Evolutionary conservation across 495 filamentous ascomycete genomes (phyloP).

Genomic region (Neurospora tetraspora): DNA sequence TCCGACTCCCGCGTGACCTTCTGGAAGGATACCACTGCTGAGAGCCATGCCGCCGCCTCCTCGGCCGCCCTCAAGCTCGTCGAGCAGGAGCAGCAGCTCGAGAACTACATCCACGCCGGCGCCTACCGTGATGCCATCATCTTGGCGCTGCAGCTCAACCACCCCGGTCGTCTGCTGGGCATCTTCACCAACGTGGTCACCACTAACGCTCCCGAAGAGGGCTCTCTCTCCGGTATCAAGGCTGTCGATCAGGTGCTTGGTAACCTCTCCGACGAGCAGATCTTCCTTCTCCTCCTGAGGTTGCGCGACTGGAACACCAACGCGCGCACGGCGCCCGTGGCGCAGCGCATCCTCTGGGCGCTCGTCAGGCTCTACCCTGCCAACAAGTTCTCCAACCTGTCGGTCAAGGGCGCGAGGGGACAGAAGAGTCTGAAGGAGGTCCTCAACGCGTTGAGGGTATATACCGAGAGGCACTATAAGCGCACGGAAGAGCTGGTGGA

Average conservation of each 20-base stretch:
- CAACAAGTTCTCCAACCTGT: conserved; percentile 48
- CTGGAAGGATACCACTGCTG: conserved; percentile 86
- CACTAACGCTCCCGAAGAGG: conserved; percentile 46
- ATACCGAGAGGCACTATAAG: conserved; percentile 86
- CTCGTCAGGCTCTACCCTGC: conserved; percentile 71
- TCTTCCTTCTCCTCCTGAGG: conserved; percentile 67
- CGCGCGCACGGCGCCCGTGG: conserved; percentile 70
- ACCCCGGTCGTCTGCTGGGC: conserved; percentile 72
- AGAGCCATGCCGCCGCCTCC: conserved; percentile 59
- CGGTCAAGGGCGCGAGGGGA: conserved; percentile 52
- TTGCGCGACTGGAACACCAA: conserved; percentile 96
- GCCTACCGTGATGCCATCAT: conserved; percentile 88
- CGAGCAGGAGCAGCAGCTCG: conserved; percentile 84
- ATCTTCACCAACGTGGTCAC: conserved; percentile 76
- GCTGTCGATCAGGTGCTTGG: conserved; percentile 80
- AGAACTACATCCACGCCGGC: conserved; percentile 79
- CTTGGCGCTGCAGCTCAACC: conserved; percentile 83
- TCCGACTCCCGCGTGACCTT: conserved; percentile 86
- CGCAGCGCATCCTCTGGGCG: conserved; percentile 75
- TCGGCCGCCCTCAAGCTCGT: conserved; percentile 65
- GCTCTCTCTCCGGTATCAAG: conserved; percentile 57
- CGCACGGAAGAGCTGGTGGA: conserved; percentile 82
- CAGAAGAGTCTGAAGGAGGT: conserved; percentile 70
- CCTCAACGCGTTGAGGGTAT: conserved; percentile 68
- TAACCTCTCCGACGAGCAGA: conserved; percentile 68